Evolutionary conservation across 169 alveolate species (phyloP), one percentile per base, ranked within the genome.

Genomic region (Eimeria tenella): DNA sequence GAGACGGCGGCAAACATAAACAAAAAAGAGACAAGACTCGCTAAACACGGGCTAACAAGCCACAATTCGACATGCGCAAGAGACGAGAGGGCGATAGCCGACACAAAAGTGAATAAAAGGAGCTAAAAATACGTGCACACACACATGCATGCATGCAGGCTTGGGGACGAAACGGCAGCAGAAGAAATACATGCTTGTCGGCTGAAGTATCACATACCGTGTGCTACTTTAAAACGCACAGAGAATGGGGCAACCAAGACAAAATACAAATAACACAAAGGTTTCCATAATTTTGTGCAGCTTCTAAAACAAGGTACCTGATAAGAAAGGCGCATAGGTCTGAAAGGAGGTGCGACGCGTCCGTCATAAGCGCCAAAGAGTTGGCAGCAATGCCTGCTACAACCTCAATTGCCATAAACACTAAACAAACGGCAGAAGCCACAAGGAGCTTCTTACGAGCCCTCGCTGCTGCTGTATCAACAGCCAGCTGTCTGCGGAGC

Each of bases 341-440:
- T 58, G 99, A 98, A 87, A 98, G 97, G 95, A 99, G 95, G 95
- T 99, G 99, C 17, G 99, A 98, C 58, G 99, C 99, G 96, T 99
- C 99, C 7, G 99, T 96, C 95, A 98, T 94, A 56, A 98, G 96
- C 31, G 99, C 98, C 23, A 98, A 93, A 10, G 99, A 98, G 86
- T 96, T 96, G 15, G 99, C 96, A 13, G 96, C 63, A 13, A 96
- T 42, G 10, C 99, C 99, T 9, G 98, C 99, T 11, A 97, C 96
- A 8, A 98, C 93, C 94, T 98, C 98, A 23, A 96, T 96, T 17
- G 96, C 87, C 96, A 97, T 96, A 90, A 97, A 97, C 79, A 97
- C 95, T 52, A 88, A 71, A 42, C 94, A 93, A 53, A 86, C 93
- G 23, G 68, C 77, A 19, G 94, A 93, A 42, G 95, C 95, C 21